Evolutionary conservation across 495 filamentous ascomycete genomes (phyloP).

Genomic region (Hypomontagnella monticulosa): DNA sequence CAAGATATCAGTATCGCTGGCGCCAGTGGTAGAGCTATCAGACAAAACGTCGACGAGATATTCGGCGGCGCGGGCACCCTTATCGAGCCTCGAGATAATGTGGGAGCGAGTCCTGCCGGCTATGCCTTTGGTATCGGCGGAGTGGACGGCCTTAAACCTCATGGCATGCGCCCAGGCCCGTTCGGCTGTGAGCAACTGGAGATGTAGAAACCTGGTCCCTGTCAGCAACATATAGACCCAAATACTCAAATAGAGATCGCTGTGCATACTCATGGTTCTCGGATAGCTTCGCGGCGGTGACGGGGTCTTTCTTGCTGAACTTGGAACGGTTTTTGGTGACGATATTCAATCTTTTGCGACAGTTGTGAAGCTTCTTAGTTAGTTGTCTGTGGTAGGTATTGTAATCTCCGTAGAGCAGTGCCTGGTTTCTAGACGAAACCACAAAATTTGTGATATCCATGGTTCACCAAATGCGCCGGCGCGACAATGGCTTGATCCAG

Average conservation of each 20-base stretch:
- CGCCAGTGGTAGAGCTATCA: slow-evolving; percentile 65
- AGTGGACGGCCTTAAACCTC: slow-evolving; percentile 87
- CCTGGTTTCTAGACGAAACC: slow-evolving; percentile 77
- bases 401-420: slow-evolving; percentile 87
- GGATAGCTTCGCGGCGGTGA: slow-evolving; percentile 81
- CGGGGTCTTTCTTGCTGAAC: slow-evolving; percentile 74
- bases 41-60: slow-evolving; percentile 72
- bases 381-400: slow-evolving; percentile 83
- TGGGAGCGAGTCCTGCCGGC: slow-evolving; percentile 83
- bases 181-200: slow-evolving; percentile 86
- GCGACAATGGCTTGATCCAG: not conserved
- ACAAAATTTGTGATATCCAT: slow-evolving; percentile 96
- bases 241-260: slow-evolving; percentile 4
- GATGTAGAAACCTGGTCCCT: slow-evolving; percentile 72
- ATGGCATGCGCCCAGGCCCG: slow-evolving; percentile 97
- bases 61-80: slow-evolving; percentile 76
- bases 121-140: slow-evolving; percentile 79
- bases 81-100: slow-evolving; percentile 85
- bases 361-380: slow-evolving; percentile 80
- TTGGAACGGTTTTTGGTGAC: slow-evolving; percentile 85
- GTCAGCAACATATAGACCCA: slow-evolving; percentile 24
- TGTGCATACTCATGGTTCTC: slow-evolving; percentile 75
- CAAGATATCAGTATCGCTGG: slow-evolving; percentile 75
- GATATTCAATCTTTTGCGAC: slow-evolving; percentile 84
- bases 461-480: not conserved